A percentile compares a stretch with the other conserved stretches of the same genome.
Conservation (phyloP, 345 rosid genomes). For the Linum lewisii region DNA sequence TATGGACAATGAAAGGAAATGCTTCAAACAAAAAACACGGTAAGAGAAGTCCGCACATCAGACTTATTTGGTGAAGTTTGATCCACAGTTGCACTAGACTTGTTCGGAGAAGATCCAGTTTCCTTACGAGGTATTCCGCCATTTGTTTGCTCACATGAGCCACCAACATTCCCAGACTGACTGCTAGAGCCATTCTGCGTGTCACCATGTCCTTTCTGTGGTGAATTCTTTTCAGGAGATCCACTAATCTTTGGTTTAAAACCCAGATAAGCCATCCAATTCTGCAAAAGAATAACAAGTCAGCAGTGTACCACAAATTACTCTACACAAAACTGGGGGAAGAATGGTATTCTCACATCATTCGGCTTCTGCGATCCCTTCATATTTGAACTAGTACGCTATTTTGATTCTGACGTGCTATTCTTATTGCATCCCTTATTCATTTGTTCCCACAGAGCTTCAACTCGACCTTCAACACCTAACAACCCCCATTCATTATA, state of each 20-base stretch:
- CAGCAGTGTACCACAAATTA: background rate
- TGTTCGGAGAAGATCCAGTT: slow-evolving; percentile 16
- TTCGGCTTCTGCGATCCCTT: slow-evolving; percentile 24
- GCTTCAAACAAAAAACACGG: slow-evolving; percentile 3
- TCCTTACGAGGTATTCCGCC: slow-evolving; percentile 17
- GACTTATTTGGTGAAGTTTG: slow-evolving; percentile 15
- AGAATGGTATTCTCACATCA: slow-evolving; percentile 33
- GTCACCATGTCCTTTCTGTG: background rate
- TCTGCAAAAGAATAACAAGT: slow-evolving; percentile 18
- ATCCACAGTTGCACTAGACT: slow-evolving; percentile 16
- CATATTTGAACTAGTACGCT: slow-evolving; percentile 16
- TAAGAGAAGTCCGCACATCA: slow-evolving; percentile 24
- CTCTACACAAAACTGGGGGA: background rate
- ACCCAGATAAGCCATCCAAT: slow-evolving; percentile 30
- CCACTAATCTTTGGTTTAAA: slow-evolving; percentile 8
- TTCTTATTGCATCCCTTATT: slow-evolving; percentile 35
- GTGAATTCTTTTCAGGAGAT: background rate
- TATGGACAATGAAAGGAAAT: background rate
- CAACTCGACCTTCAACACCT: slow-evolving; percentile 37
- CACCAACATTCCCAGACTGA: no score
- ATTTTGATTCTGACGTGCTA: slow-evolving; percentile 22
- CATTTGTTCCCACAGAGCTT: slow-evolving; percentile 62
- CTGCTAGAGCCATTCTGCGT: background rate
- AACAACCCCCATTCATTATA: slow-evolving; percentile 2
- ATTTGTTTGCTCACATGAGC: slow-evolving; percentile 17